These are phyloP conservation scores for Rhodofomes roseus DNA, from an alignment of 1,284 basidiomycete genomes.

Conservation along the genomic window DNA sequence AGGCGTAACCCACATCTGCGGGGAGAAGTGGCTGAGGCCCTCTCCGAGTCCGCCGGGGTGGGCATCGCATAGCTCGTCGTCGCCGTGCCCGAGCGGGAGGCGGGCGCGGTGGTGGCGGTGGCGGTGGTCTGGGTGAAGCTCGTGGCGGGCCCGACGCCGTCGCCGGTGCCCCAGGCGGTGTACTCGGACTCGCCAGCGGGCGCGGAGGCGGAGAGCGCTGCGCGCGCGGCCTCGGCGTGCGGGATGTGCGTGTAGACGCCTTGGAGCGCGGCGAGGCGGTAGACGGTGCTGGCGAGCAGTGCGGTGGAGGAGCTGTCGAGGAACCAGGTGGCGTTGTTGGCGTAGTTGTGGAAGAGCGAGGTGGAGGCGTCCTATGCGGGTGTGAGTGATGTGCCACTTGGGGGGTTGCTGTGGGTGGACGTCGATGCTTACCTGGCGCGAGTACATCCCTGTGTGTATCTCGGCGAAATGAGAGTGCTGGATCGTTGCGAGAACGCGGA, in stretches of 20 bases:
- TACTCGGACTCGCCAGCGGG: slow-evolving; percentile 6
- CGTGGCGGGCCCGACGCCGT: slow-evolving; percentile 4
- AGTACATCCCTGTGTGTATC: slow-evolving; percentile 72
- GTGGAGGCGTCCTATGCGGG: not conserved
- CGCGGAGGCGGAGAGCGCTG: slow-evolving; percentile 39
- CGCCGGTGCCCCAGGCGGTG: slow-evolving; percentile 5
- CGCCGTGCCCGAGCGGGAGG: not conserved
- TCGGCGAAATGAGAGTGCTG: slow-evolving; percentile 62
- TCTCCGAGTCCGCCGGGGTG: slow-evolving; percentile 8
- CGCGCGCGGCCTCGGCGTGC: slow-evolving; percentile 53
- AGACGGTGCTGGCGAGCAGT: slow-evolving; percentile 75
- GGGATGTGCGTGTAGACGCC: slow-evolving; percentile 48
- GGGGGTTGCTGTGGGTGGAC: not conserved
- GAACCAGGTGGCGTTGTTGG: slow-evolving; percentile 58
- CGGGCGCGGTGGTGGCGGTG: slow-evolving; percentile 7
- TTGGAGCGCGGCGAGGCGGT: slow-evolving; percentile 57
- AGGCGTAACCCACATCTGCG: slow-evolving; percentile 47
- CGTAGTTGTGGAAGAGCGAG: slow-evolving; percentile 56
- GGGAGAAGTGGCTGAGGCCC: slow-evolving; percentile 44
- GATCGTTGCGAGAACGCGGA: slow-evolving; percentile 78
- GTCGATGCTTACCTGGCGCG: slow-evolving; percentile 37
- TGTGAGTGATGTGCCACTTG: not conserved
- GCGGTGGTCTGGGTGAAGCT: slow-evolving; percentile 10
- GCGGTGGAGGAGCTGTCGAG: slow-evolving; percentile 75
- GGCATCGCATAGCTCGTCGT: slow-evolving; percentile 6